A percentile compares a stretch with the other conserved stretches of the same genome.
phyloP scores from a whole-genome alignment of 2,329 filamentous ascomycete species.

The Aspergillus japonicus region DNA sequence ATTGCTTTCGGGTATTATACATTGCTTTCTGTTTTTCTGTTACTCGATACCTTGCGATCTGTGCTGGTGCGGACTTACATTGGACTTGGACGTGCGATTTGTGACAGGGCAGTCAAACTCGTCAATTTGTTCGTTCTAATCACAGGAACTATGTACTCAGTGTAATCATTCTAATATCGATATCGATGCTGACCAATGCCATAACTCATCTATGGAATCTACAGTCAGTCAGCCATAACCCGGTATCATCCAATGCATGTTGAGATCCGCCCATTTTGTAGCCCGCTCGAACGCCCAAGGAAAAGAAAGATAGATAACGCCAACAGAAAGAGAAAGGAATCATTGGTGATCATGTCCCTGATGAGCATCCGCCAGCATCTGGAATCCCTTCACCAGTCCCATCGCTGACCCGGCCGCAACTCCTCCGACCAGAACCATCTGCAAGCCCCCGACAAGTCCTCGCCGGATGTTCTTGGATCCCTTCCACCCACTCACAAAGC shows the following conservation, averaged over 20 bases:
- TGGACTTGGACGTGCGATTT: too few relatives aligned
- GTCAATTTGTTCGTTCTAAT: too few relatives aligned
- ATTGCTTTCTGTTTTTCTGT: too few relatives aligned
- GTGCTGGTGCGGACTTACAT: too few relatives aligned
- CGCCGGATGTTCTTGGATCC: constrained; percentile 33
- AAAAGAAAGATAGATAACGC: not conserved
- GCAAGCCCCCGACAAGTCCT: constrained; percentile 36
- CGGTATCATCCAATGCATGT: not conserved
- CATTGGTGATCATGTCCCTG: constrained; percentile 1
- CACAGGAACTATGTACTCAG: not conserved
- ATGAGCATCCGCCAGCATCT: constrained; percentile 27
- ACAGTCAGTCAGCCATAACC: not conserved
- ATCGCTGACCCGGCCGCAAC: constrained; percentile 42
- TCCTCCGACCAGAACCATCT: constrained; percentile 43
- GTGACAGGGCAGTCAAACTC: too few relatives aligned
- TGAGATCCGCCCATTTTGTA: not conserved
- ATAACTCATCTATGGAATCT: not conserved
- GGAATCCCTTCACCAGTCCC: constrained; percentile 41
- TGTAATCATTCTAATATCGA: not conserved
- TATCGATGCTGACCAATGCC: not conserved
- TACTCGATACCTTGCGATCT: too few relatives aligned
- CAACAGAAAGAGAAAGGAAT: not conserved
- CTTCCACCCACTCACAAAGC: constrained; percentile 40
- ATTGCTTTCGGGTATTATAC: too few relatives aligned
- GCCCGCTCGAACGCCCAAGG: not conserved